phyloP scores from a whole-genome alignment of 1,284 basidiomycete genomes.

The Xerocomus minutiporus region DNA sequence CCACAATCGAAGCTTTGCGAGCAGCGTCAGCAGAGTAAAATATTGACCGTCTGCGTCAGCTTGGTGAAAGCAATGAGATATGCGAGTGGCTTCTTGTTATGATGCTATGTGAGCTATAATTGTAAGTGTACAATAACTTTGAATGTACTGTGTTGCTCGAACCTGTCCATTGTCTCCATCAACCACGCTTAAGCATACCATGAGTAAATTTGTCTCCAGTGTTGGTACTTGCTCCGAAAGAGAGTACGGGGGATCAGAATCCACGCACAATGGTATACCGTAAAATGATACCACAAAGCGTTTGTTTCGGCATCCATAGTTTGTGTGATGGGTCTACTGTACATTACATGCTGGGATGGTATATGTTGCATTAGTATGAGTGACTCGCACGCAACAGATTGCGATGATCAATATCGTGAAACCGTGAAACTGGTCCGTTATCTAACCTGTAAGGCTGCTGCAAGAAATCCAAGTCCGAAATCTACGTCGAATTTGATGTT shows the following conservation, averaged over 20 bases:
- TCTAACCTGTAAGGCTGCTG: neutral
- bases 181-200: too few species aligned
- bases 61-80: neutral
- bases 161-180: neutral
- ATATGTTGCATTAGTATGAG: neutral
- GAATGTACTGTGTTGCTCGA: neutral
- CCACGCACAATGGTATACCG: neutral
- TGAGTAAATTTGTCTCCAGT: neutral
- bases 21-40: neutral
- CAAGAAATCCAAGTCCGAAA: neutral
- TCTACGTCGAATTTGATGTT: neutral
- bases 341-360: neutral
- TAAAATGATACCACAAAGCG: neutral
- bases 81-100: neutral
- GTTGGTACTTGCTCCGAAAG: neutral
- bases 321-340: neutral
- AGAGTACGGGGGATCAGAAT: neutral
- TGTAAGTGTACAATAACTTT: neutral
- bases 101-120: neutral
- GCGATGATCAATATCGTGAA: neutral
- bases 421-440: neutral
- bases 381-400: neutral
- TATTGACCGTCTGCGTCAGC: neutral
- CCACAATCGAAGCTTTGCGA: constrained; percentile 9
- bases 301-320: neutral